Conservation (phyloP, 441 rosid genomes). For the Gossypium laxum region DNA sequence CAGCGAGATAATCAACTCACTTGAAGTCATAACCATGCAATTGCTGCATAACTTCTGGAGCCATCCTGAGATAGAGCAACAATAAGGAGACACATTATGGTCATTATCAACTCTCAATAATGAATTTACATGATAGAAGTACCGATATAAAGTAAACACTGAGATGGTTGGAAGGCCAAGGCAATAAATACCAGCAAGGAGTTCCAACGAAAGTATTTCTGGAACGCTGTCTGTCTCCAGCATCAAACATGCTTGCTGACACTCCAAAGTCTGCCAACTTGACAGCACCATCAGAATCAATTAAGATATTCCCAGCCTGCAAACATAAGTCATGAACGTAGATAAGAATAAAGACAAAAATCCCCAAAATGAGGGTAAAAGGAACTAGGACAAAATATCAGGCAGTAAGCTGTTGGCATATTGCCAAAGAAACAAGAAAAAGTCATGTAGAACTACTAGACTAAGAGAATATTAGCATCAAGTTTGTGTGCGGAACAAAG, state of each 20-base stretch:
- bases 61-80: conserved; percentile 56
- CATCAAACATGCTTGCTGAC: conserved; percentile 92
- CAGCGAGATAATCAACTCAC: conserved; percentile 37
- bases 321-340: conserved; percentile 18
- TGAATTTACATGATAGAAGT: not conserved
- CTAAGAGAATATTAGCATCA: not conserved
- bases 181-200: conserved; percentile 76
- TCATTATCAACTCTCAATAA: not conserved
- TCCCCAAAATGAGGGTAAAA: not conserved
- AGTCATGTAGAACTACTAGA: not conserved
- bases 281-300: conserved; percentile 65
- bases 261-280: conserved; percentile 97
- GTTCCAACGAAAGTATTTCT: conserved; percentile 98
- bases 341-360: conserved; percentile 11
- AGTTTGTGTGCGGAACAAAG: not conserved
- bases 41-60: conserved; percentile 99
- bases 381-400: conserved; percentile 4
- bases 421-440: not conserved
- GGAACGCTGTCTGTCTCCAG: conserved; percentile 88
- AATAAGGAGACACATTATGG: conserved; percentile 17
- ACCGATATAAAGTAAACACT: not conserved
- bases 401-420: not conserved
- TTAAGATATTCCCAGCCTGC: conserved; percentile 88
- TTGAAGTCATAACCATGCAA: conserved; percentile 94
- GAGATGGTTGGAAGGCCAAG: conserved; percentile 9